Percentiles rank a stretch among this genome's conserved stretches.
Evolutionary conservation across 768 basidiomycete species (phyloP).

Genomic region (Fomitopsis pulvina): DNA sequence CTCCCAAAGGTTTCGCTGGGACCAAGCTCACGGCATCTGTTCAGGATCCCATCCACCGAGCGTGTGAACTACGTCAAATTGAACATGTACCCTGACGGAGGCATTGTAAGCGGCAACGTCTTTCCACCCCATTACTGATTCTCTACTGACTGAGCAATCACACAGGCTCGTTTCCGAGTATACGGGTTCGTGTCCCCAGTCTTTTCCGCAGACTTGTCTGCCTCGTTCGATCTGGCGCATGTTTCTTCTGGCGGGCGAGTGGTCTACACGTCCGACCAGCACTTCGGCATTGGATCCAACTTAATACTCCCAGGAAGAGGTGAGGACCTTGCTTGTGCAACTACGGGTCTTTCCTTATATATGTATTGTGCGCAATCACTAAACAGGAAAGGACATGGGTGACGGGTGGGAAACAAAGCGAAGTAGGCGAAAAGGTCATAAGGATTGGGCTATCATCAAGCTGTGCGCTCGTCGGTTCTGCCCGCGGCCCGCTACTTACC

Average conservation of each 20-base stretch:
- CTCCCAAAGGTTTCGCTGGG: constrained; percentile 72
- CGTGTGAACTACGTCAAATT: constrained; percentile 79
- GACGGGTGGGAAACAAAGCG: constrained; percentile 99
- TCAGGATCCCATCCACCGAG: constrained; percentile 53
- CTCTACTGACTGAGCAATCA: not conserved
- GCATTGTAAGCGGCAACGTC: constrained; percentile 58
- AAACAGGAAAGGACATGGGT: constrained; percentile 81
- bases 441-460: constrained; percentile 88
- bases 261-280: constrained; percentile 85
- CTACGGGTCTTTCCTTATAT: not conserved
- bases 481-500: not conserved
- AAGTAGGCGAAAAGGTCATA: constrained; percentile 71
- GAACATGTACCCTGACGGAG: constrained; percentile 95
- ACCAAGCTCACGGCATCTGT: constrained; percentile 85
- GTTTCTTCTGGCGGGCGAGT: constrained; percentile 87
- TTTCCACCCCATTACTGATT: not conserved
- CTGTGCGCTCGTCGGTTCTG: constrained; percentile 46
- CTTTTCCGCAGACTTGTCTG: constrained; percentile 41
- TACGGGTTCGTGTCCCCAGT: constrained; percentile 76
- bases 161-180: constrained; percentile 84
- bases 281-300: constrained; percentile 90
- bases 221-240: constrained; percentile 79
- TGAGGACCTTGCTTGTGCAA: constrained; percentile 13
- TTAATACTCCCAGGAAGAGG: constrained; percentile 88
- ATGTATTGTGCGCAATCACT: not conserved